phyloP scores from a whole-genome alignment of 495 filamentous ascomycete genomes.

The Aspergillus avenaceus region DNA sequence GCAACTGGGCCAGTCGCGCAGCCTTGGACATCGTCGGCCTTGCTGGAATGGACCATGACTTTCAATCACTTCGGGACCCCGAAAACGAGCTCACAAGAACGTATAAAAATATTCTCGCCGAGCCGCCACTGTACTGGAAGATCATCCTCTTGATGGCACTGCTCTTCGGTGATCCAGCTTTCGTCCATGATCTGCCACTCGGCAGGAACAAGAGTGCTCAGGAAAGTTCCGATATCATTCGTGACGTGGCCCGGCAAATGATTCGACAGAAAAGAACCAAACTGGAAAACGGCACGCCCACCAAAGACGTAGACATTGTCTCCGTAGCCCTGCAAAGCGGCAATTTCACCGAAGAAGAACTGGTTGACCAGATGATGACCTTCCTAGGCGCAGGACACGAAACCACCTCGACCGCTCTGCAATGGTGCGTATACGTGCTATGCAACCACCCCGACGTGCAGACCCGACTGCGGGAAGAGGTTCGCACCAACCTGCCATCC shows the following conservation, averaged over 20 bases:
- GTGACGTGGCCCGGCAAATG: slow-evolving; percentile 57
- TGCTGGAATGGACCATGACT: slow-evolving; percentile 81
- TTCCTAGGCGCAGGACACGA: slow-evolving; percentile 93
- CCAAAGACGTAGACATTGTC: slow-evolving; percentile 68
- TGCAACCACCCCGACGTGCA: slow-evolving; percentile 57
- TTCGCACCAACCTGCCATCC: slow-evolving; percentile 60
- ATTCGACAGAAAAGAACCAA: slow-evolving; percentile 65
- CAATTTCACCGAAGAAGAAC: slow-evolving; percentile 70
- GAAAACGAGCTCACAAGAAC: slow-evolving; percentile 57
- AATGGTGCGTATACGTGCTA: slow-evolving; percentile 57
- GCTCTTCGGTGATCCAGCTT: slow-evolving; percentile 28
- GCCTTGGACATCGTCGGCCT: slow-evolving; percentile 89
- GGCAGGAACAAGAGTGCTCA: slow-evolving; percentile 60
- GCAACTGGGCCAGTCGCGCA: slow-evolving; percentile 62
- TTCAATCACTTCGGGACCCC: slow-evolving; percentile 64
- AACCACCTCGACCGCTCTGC: slow-evolving; percentile 58
- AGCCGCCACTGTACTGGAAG: slow-evolving; percentile 13
- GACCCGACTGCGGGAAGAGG: slow-evolving; percentile 53
- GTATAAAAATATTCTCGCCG: slow-evolving; percentile 51
- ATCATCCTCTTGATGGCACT: slow-evolving; percentile 40
- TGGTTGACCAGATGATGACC: slow-evolving; percentile 91
- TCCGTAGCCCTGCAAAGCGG: slow-evolving; percentile 76
- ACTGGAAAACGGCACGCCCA: slow-evolving; percentile 42
- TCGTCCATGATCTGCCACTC: slow-evolving; percentile 53
- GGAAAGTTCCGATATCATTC: slow-evolving; percentile 53